Conservation (phyloP, 1,139 yeast genomes). For the Suhomyces wounanorum region DNA sequence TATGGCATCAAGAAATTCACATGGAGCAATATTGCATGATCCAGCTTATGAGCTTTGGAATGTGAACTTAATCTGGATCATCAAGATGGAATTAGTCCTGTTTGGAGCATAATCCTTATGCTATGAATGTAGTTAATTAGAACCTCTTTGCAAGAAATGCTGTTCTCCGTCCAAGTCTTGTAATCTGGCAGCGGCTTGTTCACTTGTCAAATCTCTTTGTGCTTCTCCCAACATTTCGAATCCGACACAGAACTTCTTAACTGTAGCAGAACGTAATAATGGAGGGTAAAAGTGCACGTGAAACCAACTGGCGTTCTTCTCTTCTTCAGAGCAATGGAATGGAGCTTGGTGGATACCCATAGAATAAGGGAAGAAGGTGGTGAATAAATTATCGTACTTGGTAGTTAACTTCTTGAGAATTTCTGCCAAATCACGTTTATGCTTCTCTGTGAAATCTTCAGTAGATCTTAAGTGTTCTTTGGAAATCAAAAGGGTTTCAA, state of each 20-base stretch:
- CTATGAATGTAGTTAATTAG: too few species aligned
- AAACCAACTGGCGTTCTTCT: constrained; percentile 56
- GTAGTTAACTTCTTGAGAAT: constrained; percentile 57
- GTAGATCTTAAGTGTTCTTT: constrained; percentile 57
- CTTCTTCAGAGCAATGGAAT: constrained; percentile 42
- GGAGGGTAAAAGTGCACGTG: constrained; percentile 84
- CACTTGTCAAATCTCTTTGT: constrained; percentile 77
- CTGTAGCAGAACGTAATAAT: constrained; percentile 70
- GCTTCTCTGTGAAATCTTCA: constrained; percentile 49
- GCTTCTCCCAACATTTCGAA: constrained; percentile 80
- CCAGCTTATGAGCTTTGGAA: too few species aligned
- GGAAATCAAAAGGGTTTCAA: constrained; percentile 65
- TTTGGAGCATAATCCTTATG: too few species aligned
- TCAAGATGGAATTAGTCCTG: too few species aligned
- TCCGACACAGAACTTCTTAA: constrained; percentile 74
- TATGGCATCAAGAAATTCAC: background rate
- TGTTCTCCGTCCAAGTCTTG: constrained; percentile 44
- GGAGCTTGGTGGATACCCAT: constrained; percentile 84
- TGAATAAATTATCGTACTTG: constrained; percentile 71
- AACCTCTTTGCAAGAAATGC: constrained; percentile 30
- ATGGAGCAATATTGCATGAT: too few species aligned
- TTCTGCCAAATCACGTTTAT: constrained; percentile 58
- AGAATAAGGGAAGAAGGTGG: constrained; percentile 73
- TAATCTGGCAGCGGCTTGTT: constrained; percentile 66
- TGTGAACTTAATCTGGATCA: too few species aligned